These are phyloP conservation scores for Colletotrichum liaoningense DNA, from an alignment of 2,329 filamentous ascomycete species.

Conservation along the genomic window DNA sequence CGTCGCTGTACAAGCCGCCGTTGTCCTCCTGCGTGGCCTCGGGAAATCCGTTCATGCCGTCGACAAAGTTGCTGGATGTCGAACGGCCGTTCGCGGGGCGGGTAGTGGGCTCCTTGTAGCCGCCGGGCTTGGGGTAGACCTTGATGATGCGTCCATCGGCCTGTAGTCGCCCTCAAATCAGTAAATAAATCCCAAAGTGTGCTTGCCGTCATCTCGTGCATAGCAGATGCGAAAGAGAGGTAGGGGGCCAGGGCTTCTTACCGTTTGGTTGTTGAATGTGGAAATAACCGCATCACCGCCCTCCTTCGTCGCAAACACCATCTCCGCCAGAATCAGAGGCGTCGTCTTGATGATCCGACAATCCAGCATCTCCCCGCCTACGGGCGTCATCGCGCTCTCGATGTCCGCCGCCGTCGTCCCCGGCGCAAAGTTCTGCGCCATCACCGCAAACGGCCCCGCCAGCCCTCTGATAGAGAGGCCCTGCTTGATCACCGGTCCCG, in stretches of 20 bases:
- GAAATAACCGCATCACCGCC: constrained; percentile 80
- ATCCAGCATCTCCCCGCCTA: constrained; percentile 75
- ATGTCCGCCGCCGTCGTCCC: constrained; percentile 87
- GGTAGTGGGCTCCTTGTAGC: constrained; percentile 44
- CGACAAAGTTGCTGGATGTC: constrained; percentile 56
- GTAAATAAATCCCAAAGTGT: not conserved
- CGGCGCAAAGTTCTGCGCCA: constrained; percentile 84
- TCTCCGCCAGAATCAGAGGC: constrained; percentile 82
- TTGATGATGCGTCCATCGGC: constrained; percentile 81
- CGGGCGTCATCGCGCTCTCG: constrained; percentile 81
- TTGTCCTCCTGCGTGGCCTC: constrained; percentile 57
- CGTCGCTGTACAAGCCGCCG: constrained; percentile 63
- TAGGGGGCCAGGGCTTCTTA: constrained; percentile 44
- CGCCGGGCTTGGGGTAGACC: constrained; percentile 75
- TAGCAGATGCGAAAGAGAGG: not conserved
- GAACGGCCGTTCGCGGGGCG: constrained; percentile 40
- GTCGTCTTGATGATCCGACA: constrained; percentile 75
- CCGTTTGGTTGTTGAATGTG: constrained; percentile 83
- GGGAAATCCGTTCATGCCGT: constrained; percentile 66
- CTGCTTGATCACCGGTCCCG: constrained; percentile 43
- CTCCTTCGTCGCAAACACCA: constrained; percentile 78
- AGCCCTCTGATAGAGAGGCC: constrained; percentile 80
- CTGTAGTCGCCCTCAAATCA: constrained; percentile 48
- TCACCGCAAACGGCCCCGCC: constrained; percentile 76
- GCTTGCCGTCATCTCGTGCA: not conserved